Evolutionary conservation across 2,329 filamentous ascomycete genomes (phyloP).

Genomic region (Colletotrichum plurivorum): DNA sequence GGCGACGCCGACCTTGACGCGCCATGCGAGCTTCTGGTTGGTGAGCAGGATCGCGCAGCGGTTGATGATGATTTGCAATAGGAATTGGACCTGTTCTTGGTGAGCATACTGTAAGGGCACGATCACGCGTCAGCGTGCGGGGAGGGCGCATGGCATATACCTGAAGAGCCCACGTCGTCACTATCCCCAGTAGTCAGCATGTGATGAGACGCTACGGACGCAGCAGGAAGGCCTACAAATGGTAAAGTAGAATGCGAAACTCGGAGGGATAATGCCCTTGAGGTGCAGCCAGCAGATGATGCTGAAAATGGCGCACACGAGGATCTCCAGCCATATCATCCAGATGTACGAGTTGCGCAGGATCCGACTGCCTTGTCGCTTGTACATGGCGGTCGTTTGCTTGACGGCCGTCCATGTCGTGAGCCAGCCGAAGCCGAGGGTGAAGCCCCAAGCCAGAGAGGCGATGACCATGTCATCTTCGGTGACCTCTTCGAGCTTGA

Average conservation of each 20-base stretch:
- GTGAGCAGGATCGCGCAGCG: slow-evolving; percentile 62
- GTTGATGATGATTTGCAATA: slow-evolving; percentile 70
- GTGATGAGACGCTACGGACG: too few species aligned
- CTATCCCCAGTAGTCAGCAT: slow-evolving; percentile 10
- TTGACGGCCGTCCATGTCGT: slow-evolving; percentile 54
- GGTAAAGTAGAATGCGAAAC: slow-evolving; percentile 40
- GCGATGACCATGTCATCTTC: slow-evolving; percentile 47
- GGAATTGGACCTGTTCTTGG: slow-evolving; percentile 57
- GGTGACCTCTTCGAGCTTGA: slow-evolving; percentile 42
- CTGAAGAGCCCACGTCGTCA: slow-evolving; percentile 55
- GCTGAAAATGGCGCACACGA: slow-evolving; percentile 58
- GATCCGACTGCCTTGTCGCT: slow-evolving; percentile 49
- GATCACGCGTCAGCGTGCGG: background rate
- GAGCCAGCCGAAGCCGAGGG: slow-evolving; percentile 57
- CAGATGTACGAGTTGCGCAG: slow-evolving; percentile 58
- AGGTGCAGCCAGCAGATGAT: slow-evolving; percentile 50
- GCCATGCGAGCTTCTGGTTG: slow-evolving; percentile 51
- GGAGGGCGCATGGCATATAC: slow-evolving; percentile 9
- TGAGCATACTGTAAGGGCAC: background rate
- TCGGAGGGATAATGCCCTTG: slow-evolving; percentile 35
- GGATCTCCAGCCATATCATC: slow-evolving; percentile 64
- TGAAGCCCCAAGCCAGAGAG: slow-evolving; percentile 54
- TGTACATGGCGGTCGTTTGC: slow-evolving; percentile 52
- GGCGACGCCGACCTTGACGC: slow-evolving; percentile 61
- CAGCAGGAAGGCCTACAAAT: slow-evolving; percentile 26